Conservation (phyloP, 2,329 filamentous ascomycete species). For the Aureobasidium sp. region DNA sequence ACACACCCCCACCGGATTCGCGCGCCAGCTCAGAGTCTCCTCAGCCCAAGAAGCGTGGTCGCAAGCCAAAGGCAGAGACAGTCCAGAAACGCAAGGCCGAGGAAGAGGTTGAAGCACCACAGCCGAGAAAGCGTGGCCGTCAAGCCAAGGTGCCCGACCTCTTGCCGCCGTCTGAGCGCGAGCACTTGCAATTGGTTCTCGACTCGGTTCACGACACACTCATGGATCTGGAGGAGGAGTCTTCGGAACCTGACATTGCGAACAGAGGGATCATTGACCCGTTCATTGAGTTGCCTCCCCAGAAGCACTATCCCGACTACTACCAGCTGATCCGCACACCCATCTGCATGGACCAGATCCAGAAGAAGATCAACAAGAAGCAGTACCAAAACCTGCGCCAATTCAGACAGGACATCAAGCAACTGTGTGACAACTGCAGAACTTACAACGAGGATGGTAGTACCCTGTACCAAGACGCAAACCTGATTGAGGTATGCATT, state of each 20-base stretch:
- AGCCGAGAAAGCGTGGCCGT: constrained; percentile 65
- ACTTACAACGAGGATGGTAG: constrained; percentile 97
- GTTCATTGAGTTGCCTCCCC: constrained; percentile 84
- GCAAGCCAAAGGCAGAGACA: constrained; percentile 61
- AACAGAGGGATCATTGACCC: constrained; percentile 84
- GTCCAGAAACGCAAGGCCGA: constrained; percentile 70
- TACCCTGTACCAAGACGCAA: constrained; percentile 83
- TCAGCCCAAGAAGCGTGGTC: constrained; percentile 63
- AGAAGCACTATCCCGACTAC: constrained; percentile 87
- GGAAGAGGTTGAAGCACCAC: constrained; percentile 65
- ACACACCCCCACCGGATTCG: constrained; percentile 67
- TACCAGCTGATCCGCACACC: constrained; percentile 87
- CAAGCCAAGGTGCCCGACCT: constrained; percentile 59
- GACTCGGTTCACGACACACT: constrained; percentile 68
- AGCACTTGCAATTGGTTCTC: constrained; percentile 69
- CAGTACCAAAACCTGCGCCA: constrained; percentile 77
- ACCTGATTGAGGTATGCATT: constrained; percentile 73
- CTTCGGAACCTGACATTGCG: constrained; percentile 44
- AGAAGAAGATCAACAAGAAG: constrained; percentile 90
- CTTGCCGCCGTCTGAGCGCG: constrained; percentile 60
- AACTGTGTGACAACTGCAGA: constrained; percentile 83
- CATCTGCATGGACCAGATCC: constrained; percentile 93
- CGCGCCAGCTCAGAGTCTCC: constrained; percentile 73
- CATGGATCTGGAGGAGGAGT: constrained; percentile 76
- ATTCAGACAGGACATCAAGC: constrained; percentile 70